Evolutionary conservation across 2,329 filamentous ascomycete genomes (phyloP), one percentile per base, ranked within the genome.

Genomic region (Trichoderma aggressivum): DNA sequence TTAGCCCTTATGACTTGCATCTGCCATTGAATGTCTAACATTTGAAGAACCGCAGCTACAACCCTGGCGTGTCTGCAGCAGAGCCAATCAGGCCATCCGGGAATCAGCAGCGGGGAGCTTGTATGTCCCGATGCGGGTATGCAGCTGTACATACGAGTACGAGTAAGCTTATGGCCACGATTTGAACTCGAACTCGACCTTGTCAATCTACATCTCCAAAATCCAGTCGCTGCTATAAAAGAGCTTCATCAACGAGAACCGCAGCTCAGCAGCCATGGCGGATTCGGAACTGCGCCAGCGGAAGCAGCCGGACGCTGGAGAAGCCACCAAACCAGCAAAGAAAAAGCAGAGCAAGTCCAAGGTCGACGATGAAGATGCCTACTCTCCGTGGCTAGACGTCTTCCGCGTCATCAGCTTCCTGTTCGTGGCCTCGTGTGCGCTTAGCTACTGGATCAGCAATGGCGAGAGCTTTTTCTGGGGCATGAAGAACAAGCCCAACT

Each of bases 381-480:
- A 85, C 75, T 84, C 78, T 72, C 82, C 82, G 12, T 86, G 82
- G 81, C 82, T 94, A 39, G 93, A 95, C 79, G 80, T 92, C 67
- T 81, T 94, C 72, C 90, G 92, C 36, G 86, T 94, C 34, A 77
- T 94, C 59, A 86, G 86, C 36, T 92, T 92, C 69, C 80, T 94
- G 16, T 74, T 91, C 39, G 75, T 93, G 56, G 87, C 90, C 60
- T 92, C 89, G 28, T 88, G 86, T 76, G 90, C 87, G 21, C 84
- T 94, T 69, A 94, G 92, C 82, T 95, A 94, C 81, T 88, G 94
- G 74, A 85, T 92, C 75, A 94, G 91, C 58, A 85, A 86, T 73
- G 91, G 91, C 73, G 88, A 93, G 78, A 90, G 88, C 71, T 85
- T 90, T 74, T 86, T 89, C 71, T 96, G 92, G 91, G 90, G 84